Evolutionary conservation across 305 asterid species (phyloP), one percentile per base, ranked within the genome.

Genomic region (Fraxinus paxiana): DNA sequence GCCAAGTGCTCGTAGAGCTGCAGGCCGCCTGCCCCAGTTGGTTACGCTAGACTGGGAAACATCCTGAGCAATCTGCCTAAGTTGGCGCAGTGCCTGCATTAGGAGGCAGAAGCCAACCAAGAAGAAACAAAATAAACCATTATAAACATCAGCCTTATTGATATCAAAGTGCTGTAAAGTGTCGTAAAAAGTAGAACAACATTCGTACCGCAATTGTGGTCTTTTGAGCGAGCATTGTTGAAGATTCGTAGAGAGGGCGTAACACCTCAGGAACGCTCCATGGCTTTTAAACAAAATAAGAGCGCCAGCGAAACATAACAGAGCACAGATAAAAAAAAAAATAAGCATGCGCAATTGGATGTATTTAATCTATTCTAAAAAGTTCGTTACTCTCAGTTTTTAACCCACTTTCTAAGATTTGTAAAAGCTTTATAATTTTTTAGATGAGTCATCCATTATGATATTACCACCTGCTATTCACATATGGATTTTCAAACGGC

Each of bases 261-360:
- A 94, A 85, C 51, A 94, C 98, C 89, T 94, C 98, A 1, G 98
- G 97, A 78, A 91, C 97, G 78, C 90, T 89, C 93, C 91, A 88
- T 26, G 97, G 89, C 98, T 94, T 79, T 74, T 24, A 51, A 77
- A 76, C 63, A 12, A 77, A 38, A 48, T 7, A 61, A 54, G 61
- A 24, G 26, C 31, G 35, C 26, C 17, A 67, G 20, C 35, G 10
- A 20, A 76, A 48, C 48, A 38, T 24, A 17, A 31, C 12, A 20
- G 35, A 24, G 13, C 13, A 17, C 18, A 4, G 51, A 59, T 12
- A 18, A 30, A 2, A 48, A 43, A 13, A 33, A 3, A 24, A 48
- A 46, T 15, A 61, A 75, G 18, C 76, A 75, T 35, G 75, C 30
- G 51, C 63, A 75, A 72, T 41, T 43, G 20, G 43, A 61, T 20